phyloP scores from a whole-genome alignment of 164 flowering plant species.

The Piper betle region DNA sequence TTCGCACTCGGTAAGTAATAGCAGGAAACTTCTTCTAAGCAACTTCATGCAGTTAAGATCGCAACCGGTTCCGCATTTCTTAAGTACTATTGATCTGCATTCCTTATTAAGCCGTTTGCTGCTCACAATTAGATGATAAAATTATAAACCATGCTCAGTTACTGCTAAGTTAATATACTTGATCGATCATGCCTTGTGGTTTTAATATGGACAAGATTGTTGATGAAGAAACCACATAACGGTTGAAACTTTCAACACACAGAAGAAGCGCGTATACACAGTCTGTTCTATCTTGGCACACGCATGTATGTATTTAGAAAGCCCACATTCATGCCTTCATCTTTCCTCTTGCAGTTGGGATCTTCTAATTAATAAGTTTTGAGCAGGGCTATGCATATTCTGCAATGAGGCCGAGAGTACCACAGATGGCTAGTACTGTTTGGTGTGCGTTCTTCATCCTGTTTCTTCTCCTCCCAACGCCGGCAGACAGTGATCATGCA shows the following conservation, averaged over 20 bases:
- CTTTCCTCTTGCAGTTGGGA: not conserved
- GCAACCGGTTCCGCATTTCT: too few relatives aligned
- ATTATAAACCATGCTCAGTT: too few relatives aligned
- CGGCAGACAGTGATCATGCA: not conserved
- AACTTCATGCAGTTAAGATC: too few relatives aligned
- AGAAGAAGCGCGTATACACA: not conserved
- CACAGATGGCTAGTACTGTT: not conserved
- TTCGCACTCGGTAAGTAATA: too few relatives aligned
- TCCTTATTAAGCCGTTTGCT: too few relatives aligned
- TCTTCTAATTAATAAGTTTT: too few relatives aligned
- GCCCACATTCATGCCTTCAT: not conserved
- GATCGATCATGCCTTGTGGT: too few relatives aligned
- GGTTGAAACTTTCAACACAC: not conserved
- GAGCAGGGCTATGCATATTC: not conserved
- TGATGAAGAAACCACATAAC: not conserved
- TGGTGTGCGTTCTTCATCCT: constrained; percentile 5
- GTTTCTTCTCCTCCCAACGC: not conserved
- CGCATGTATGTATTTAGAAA: not conserved
- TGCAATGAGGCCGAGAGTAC: not conserved
- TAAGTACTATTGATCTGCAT: too few relatives aligned
- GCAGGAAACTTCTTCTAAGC: too few relatives aligned
- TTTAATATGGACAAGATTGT: not conserved
- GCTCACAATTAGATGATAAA: too few relatives aligned
- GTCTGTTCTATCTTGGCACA: not conserved
- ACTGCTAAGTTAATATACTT: too few relatives aligned